Evolutionary conservation across 176 grass and related monocot genomes (phyloP).

Genomic region (Guadua angustifolia): DNA sequence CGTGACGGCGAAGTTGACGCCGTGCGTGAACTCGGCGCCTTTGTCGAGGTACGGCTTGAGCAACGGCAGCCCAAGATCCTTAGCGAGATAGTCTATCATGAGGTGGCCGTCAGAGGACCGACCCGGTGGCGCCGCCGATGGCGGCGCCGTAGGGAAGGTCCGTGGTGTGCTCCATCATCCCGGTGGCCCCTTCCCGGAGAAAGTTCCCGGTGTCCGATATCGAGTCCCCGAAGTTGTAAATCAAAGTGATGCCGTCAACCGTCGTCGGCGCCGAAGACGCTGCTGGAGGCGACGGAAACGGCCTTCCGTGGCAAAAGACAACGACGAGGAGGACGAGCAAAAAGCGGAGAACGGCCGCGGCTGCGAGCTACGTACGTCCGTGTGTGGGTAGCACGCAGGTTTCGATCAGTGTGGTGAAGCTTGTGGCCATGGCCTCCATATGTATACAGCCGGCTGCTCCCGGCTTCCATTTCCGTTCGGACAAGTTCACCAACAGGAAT

Average conservation of each 20-base stretch:
- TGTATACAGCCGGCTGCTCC: neutral
- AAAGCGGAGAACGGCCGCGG: neutral
- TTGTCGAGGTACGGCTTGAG: neutral
- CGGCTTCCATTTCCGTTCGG: neutral
- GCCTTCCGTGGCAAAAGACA: neutral
- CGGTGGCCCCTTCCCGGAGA: neutral
- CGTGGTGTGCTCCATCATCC: neutral
- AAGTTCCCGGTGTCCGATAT: neutral
- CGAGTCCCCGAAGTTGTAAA: slow-evolving; percentile 21
- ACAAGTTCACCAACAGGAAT: neutral
- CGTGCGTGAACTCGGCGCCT: neutral
- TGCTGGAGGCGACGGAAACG: neutral
- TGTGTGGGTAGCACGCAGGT: neutral
- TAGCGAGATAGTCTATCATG: slow-evolving; percentile 1
- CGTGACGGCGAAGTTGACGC: neutral
- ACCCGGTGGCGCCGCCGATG: neutral
- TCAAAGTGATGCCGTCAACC: neutral
- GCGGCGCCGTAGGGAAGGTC: neutral
- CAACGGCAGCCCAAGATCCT: neutral
- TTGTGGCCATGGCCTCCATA: neutral
- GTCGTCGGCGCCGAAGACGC: too few relatives aligned
- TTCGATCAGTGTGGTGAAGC: neutral
- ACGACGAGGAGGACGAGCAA: neutral
- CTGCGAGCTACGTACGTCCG: neutral
- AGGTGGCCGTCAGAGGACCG: neutral